Evolutionary conservation across 1,284 basidiomycete species (phyloP).

Genomic region (Fistulinella cinereoalba): DNA sequence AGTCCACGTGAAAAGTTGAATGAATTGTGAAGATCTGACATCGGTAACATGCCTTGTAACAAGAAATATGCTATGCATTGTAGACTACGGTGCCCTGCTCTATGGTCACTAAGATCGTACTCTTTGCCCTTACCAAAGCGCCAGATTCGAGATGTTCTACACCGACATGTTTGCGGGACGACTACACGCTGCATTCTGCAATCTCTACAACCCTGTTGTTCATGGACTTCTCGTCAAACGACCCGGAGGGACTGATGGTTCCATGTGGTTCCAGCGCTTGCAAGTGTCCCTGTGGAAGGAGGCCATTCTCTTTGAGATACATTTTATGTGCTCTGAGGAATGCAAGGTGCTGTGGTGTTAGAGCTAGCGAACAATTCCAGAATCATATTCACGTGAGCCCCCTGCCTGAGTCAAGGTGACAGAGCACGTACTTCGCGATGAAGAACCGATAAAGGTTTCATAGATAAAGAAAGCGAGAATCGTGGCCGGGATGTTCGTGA

Average conservation of each 20-base stretch:
- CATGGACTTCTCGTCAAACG: conserved; percentile 15
- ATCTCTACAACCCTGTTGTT: background rate
- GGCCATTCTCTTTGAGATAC: conserved; percentile 28
- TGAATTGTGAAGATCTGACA: no score
- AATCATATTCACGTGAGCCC: conserved; percentile 11
- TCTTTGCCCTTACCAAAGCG: no score
- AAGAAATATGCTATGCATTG: conserved; percentile 10
- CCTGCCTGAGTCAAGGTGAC: conserved; percentile 4
- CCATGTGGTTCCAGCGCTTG: conserved; percentile 11
- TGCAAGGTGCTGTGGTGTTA: conserved; percentile 25
- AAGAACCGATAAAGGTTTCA: conserved; percentile 46
- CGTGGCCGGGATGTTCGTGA: conserved; percentile 65
- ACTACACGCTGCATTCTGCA: conserved; percentile 17
- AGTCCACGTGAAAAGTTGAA: no score
- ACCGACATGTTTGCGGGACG: background rate
- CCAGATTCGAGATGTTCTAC: no score
- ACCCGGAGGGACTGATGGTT: conserved; percentile 5
- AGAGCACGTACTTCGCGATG: conserved; percentile 26
- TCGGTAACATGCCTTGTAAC: background rate
- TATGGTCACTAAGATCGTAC: background rate
- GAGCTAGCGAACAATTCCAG: conserved; percentile 12
- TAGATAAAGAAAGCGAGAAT: conserved; percentile 51
- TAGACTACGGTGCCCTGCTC: background rate
- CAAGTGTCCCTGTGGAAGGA: conserved; percentile 22
- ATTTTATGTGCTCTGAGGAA: conserved; percentile 21